Evolutionary conservation across 305 asterid genomes (phyloP), one percentile per base, ranked within the genome.

Genomic region (Fraxinus platypoda): DNA sequence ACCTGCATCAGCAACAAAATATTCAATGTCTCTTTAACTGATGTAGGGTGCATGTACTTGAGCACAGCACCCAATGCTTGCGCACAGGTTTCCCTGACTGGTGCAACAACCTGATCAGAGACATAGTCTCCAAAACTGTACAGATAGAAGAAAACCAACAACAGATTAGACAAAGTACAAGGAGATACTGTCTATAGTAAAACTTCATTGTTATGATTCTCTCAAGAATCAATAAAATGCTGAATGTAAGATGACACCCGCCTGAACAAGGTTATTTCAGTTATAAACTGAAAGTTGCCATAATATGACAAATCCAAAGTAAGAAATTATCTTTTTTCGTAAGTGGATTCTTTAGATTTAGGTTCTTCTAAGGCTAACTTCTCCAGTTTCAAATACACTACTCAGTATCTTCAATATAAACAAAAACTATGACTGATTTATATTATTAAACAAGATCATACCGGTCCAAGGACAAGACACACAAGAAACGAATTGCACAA

Each of bases 61-160:
- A 96, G 91, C 83, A 93, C 97, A 82, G 98, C 98, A 80, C 99
- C 98, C 82, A 96, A 90, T 71, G 99, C 98, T 83, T 96, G 99
- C 3, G 99, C 99, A 89, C 98, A 94, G 62, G 99, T 96, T 92
- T 96, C 99, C 84, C 99, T 92, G 31, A 96, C 99, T 62, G 99
- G 99, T 34, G 99, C 99, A 86, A 96, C 99, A 82, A 96, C 99
- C 86, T 96, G 99, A 91, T 96, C 99, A 26, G 99, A 96, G 81
- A 96, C 95, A 41, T 96, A 94, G 85, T 96, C 99, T 82, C 99
- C 99, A 78, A 96, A 96, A 87, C 99, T 96, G 94, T 74, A 86
- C 73, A 82, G 46, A 46, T 6, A 26, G 30, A 81, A 23, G 38
- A 86, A 85, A 75, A n/a, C 13, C 74, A 82, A 73, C 80, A 62